Conservation (phyloP, 1,284 basidiomycete genomes). For the Melampsora abietis-canadensis region DNA sequence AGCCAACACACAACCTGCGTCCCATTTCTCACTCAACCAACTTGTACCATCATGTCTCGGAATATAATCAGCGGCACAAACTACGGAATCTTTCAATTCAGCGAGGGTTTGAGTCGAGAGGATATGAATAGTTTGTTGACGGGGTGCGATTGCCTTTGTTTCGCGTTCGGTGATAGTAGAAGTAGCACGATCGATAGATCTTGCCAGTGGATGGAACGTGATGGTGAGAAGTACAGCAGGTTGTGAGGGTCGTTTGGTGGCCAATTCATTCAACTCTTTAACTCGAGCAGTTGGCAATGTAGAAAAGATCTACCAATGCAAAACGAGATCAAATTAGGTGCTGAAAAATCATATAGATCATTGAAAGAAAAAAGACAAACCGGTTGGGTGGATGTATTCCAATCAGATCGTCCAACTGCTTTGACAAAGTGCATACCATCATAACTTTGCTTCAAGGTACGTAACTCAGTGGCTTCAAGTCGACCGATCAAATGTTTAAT, state of each 20-base stretch:
- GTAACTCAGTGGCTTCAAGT: constrained; percentile 18
- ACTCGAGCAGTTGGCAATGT: not conserved
- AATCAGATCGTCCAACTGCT: constrained; percentile 26
- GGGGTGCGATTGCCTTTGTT: constrained; percentile 17
- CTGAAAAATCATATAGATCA: not conserved
- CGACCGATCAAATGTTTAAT: constrained; percentile 23
- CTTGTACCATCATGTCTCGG: constrained; percentile 53
- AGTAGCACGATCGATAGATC: not conserved
- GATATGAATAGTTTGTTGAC: constrained; percentile 50
- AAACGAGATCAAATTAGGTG: not conserved
- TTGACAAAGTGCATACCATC: constrained; percentile 29
- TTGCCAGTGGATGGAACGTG: constrained; percentile 17
- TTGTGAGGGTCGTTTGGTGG: not conserved
- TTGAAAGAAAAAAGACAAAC: constrained; percentile 5
- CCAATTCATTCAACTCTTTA: not conserved
- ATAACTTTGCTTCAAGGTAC: constrained; percentile 13
- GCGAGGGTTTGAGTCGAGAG: constrained; percentile 68
- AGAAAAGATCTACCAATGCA: not conserved
- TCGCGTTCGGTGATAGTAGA: constrained; percentile 9
- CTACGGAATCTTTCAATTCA: constrained; percentile 64
- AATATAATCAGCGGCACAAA: constrained; percentile 64
- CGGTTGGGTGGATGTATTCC: constrained; percentile 38
- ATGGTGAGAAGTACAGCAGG: constrained; percentile 18
- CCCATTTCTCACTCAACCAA: constrained; percentile 17
- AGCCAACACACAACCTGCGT: constrained; percentile 19